Evolutionary conservation across 2,329 filamentous ascomycete genomes (phyloP), one percentile per base, ranked within the genome.

Genomic region (Alternaria infectoria): DNA sequence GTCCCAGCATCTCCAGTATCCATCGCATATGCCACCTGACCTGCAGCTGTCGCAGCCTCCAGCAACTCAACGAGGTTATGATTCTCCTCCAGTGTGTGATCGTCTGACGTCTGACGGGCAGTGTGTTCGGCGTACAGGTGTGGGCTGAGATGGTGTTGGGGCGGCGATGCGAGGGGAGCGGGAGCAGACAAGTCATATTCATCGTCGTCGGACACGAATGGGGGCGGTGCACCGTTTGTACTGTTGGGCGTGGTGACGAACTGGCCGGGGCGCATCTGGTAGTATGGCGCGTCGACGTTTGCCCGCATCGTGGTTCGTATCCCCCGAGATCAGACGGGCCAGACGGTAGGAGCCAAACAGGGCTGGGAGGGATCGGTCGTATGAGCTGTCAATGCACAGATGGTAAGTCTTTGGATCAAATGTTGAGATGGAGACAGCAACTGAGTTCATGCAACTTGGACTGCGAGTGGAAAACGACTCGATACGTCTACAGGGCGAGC

Each of bases 41-140:
- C 73, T 40, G 77, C 75, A 64, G 77, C 77, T 15, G 76, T 78
- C 8, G 77, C 78, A 66, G 78, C 78, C 56, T 80, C 77, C 5
- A 80, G 65, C 54, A 80, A 62, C 57, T 79, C 77, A 3, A 69
- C 77, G 32, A 80, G 70, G 44, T 77, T 73, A 32, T 74, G 74
- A 28, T 72, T 77, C 25, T 75, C 73, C 56, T 77, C 77, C 13
- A 70, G 54, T 7, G 67, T 68, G 36, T 64, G 60, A 23, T 75
- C 69, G 23, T 55, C 44, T 25, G 57, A 59, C 4, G 49, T 40
- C 44, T 71, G 74, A 46, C 59, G 64, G 50, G 57, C 36, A 52
- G 62, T 44, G 43, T 59, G 63, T 50, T 73, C 68, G 54, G 58
- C 26, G 54, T 69, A 72, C 21, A 68, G 54, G 50, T 69, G 57